A percentile compares a stretch with the other conserved stretches of the same genome.
Conservation (phyloP, 2,329 filamentous ascomycete species). For the Penicillium hesseltinei region DNA sequence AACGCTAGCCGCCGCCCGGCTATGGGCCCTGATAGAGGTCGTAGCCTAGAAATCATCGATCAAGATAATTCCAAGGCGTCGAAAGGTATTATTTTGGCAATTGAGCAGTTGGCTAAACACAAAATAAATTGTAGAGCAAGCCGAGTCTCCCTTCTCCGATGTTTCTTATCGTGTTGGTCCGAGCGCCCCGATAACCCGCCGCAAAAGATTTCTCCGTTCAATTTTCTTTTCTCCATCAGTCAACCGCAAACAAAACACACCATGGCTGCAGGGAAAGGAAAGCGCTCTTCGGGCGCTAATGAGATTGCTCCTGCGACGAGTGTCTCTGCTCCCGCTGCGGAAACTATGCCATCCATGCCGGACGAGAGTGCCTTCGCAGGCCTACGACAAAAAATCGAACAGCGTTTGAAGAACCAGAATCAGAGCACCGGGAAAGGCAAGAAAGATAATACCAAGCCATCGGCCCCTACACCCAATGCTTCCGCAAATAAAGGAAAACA, state of each 20-base stretch:
- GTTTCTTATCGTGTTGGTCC: conserved; percentile 28
- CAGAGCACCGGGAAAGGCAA: conserved; percentile 33
- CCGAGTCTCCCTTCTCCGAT: conserved; percentile 7
- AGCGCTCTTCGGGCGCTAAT: conserved; percentile 31
- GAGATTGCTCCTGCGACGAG: conserved; percentile 14
- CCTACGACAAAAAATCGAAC: conserved; percentile 44
- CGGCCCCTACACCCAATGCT: conserved; percentile 19
- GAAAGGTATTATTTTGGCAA: conserved; percentile 2
- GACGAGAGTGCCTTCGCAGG: conserved; percentile 42
- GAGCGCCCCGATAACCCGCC: conserved; percentile 27
- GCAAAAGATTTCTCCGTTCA: conserved; percentile 30
- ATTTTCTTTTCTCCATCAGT: conserved; percentile 20
- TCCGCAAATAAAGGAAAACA: conserved; percentile 31
- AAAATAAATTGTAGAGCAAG: conserved; percentile 11
- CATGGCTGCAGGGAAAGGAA: conserved; percentile 43
- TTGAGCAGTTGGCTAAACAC: background rate
- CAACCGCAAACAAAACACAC: conserved; percentile 15
- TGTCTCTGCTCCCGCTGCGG: conserved; percentile 19
- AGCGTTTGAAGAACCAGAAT: conserved; percentile 38
- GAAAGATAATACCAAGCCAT: conserved; percentile 29
- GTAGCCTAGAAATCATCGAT: conserved; percentile 30
- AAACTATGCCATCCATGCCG: conserved; percentile 28
- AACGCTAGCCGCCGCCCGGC: conserved; percentile 17
- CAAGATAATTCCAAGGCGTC: background rate
- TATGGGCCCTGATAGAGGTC: conserved; percentile 24